phyloP scores from a whole-genome alignment of 345 rosid species.

The Mangifera indica region DNA sequence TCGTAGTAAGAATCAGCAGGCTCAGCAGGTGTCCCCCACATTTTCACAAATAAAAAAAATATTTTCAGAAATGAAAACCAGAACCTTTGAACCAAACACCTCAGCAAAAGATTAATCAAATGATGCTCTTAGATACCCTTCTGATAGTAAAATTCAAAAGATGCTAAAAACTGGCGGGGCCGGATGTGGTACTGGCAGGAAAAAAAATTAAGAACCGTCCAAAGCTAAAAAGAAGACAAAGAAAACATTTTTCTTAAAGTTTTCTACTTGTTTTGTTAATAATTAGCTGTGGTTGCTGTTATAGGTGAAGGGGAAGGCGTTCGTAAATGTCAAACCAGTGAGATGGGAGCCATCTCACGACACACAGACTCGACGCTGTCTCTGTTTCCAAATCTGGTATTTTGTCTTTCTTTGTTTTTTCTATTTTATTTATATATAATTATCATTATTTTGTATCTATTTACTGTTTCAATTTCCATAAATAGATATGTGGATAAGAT shows the following conservation, averaged over 20 bases:
- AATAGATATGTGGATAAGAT: no score
- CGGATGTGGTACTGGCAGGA: constrained; percentile 4
- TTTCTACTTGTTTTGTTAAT: neutral
- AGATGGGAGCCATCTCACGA: constrained; percentile 9
- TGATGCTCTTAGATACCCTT: constrained; percentile 13
- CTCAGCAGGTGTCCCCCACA: constrained; percentile 69
- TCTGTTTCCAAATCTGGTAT: neutral
- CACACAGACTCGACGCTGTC: neutral
- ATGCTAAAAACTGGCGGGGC: neutral
- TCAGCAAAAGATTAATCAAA: constrained; percentile 4
- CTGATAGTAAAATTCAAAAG: neutral
- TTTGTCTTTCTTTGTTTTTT: neutral
- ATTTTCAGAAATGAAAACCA: neutral
- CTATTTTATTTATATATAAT: neutral
- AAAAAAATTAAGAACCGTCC: neutral
- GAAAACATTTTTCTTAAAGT: neutral
- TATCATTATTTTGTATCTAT: neutral
- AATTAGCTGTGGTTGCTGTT: neutral
- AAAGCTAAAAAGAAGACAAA: constrained; percentile 1
- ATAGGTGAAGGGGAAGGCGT: neutral
- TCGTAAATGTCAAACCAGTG: neutral
- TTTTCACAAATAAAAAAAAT: constrained; percentile 30
- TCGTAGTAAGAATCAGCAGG: constrained; percentile 86
- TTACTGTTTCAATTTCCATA: neutral
- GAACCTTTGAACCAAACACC: constrained; percentile 8